Base-by-base conservation (phyloP, 2,329 filamentous ascomycete genomes). In the Calonectria hawksworthii region DNA sequence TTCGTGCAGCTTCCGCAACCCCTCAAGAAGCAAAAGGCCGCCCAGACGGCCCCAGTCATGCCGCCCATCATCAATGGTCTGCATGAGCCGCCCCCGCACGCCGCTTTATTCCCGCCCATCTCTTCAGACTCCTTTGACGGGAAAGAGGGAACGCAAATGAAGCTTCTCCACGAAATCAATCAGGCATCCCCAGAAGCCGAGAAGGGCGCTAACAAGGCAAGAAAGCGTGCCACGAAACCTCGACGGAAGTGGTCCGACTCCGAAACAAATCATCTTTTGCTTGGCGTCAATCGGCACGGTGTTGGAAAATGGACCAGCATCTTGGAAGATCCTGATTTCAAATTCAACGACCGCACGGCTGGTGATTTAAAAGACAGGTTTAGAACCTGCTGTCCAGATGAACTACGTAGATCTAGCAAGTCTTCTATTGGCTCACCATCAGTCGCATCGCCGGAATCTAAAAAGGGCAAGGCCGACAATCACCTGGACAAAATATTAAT, bases 241-340 rank as follows among this genome's bases (percentile, higher is more conserved):
- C 87, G 92, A 73, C 87, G 89, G 68, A 93, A 92, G 78, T 93
- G 92, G 92, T 90, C 91, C 0, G 91, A 93, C 75, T 89, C 92
- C 72, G 92, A 93, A 82, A 93, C 92, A 1, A 92, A 90, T 66
- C 88, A 92, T 76, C 85, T 93, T 11, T 82, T 93, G 18, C 84
- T 92, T 3, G 92, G 92, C 0, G 92, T 93, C 34, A 89, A 89
- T 78, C 89, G 90, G 38, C 89, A 93, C 79, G 92, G 92, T 1
- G 89, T 93, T 11, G 92, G 92, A 47, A 92, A 90, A 78, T 93
- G 92, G 92, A 92, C 90, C 11, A 90, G 87, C 71, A 93, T 93
- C 38, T 84, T 93, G 30, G 90, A 92, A 65, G 92, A 93, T 74
- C 83, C 88, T 0, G 88, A 88, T 52, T 93, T 92, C 80, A 86